Evolutionary conservation across 73 alveolate species (phyloP).

Genomic region (Paramecium primaurelia): DNA sequence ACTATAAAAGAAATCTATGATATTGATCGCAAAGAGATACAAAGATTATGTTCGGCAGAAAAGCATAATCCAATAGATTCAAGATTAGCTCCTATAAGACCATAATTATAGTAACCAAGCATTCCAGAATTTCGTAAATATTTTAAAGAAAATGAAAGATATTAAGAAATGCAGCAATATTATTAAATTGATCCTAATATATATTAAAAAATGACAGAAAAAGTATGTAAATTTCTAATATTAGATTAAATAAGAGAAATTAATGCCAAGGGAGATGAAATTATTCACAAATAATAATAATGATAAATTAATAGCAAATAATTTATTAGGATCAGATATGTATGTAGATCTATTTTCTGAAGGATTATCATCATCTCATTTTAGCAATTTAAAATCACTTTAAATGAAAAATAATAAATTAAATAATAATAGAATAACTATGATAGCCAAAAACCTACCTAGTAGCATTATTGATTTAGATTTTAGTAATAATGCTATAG

Average conservation of each 20-base stretch:
- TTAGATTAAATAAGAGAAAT: background rate
- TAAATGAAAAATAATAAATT: background rate
- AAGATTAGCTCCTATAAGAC: constrained; percentile 25
- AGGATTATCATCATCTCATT: constrained; percentile 10
- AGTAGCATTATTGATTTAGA: background rate
- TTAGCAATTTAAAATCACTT: background rate
- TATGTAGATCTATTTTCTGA: constrained; percentile 25
- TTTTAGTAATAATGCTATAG: constrained; percentile 4
- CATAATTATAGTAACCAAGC: background rate
- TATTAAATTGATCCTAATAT: constrained; percentile 24
- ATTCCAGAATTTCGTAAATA: constrained; percentile 3
- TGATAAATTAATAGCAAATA: constrained; percentile 13
- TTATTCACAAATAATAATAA: background rate
- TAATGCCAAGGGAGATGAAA: constrained; percentile 23
- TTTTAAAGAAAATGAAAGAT: constrained; percentile 16
- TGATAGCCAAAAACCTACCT: constrained; percentile 11
- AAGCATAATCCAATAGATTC: background rate
- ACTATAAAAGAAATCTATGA: constrained; percentile 17
- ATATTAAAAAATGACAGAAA: background rate
- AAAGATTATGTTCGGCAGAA: background rate
- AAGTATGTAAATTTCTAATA: background rate
- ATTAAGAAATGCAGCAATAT: background rate
- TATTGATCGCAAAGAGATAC: background rate
- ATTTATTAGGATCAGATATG: constrained; percentile 8
- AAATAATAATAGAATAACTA: background rate